Conservation (phyloP, 176 grass and related monocot genomes). For the Coix lacrymajobi region DNA sequence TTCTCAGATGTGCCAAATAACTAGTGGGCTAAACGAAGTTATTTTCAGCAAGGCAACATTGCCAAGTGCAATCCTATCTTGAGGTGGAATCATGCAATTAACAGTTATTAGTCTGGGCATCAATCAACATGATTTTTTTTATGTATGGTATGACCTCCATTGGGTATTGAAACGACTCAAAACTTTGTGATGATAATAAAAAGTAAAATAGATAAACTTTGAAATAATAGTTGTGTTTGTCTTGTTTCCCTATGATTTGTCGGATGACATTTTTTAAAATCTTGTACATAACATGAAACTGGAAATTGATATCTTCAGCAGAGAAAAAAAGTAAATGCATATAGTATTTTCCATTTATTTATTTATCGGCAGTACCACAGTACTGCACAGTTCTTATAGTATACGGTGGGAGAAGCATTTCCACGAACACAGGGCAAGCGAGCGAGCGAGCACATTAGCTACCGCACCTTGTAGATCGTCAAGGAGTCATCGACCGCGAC, state of each 20-base stretch:
- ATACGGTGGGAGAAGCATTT: not conserved
- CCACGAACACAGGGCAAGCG: not conserved
- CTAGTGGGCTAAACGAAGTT: not conserved
- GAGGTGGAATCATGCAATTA: not conserved
- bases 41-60: not conserved
- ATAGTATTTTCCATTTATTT: not conserved
- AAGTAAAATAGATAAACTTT: not conserved
- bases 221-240: not conserved
- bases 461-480: slow-evolving; percentile 74
- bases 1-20: not conserved
- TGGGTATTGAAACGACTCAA: not conserved
- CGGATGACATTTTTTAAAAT: not conserved
- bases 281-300: not conserved
- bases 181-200: not conserved
- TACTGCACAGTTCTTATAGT: not conserved
- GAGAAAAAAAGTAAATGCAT: not conserved
- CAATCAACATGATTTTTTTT: not conserved
- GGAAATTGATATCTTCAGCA: not conserved
- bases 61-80: not conserved
- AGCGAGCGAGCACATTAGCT: not conserved
- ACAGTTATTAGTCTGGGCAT: not conserved
- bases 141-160: not conserved
- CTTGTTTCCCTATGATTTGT: not conserved
- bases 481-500: slow-evolving; percentile 51
- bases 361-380: not conserved